Percentiles rank a stretch among this genome's conserved stretches.
Evolutionary conservation across 2,329 filamentous ascomycete species (phyloP).

Genomic region (Ascochyta fabae): DNA sequence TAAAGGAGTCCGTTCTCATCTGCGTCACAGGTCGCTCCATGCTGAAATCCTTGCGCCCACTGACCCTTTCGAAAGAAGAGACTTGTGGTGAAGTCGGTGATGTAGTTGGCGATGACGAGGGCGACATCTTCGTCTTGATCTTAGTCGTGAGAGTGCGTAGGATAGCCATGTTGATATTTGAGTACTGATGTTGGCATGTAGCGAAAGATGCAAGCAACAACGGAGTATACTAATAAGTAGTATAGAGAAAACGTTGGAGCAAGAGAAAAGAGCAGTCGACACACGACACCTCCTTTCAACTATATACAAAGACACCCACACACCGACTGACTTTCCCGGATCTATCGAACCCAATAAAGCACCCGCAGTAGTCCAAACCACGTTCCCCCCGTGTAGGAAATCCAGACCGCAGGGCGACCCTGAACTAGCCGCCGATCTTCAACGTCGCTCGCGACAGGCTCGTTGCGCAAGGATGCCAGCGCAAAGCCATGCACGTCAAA

Average conservation of each 20-base stretch:
- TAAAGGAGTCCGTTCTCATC: constrained; percentile 29
- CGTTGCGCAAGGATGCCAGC: constrained; percentile 4
- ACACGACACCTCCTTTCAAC: constrained; percentile 13
- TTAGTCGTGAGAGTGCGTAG: constrained; percentile 39
- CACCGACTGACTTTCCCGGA: constrained; percentile 16
- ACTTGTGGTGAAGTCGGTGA: constrained; percentile 28
- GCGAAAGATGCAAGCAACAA: constrained; percentile 2
- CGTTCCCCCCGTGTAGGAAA: constrained; percentile 16
- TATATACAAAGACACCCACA: constrained; percentile 16
- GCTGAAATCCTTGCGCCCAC: constrained; percentile 29
- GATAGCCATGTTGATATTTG: constrained; percentile 35
- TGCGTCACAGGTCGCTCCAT: constrained; percentile 23
- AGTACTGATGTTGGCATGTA: constrained; percentile 10
- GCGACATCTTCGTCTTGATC: constrained; percentile 38
- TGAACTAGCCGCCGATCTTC: constrained; percentile 18
- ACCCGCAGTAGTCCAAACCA: constrained; percentile 21
- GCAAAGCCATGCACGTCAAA: constrained; percentile 13
- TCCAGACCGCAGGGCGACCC: constrained; percentile 20
- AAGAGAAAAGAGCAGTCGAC: constrained; percentile 1
- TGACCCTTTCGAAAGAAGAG: constrained; percentile 33
- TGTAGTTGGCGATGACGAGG: constrained; percentile 32
- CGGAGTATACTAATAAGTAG: background rate
- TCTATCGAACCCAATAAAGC: constrained; percentile 20
- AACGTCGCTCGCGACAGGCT: constrained; percentile 14
- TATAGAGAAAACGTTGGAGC: constrained; percentile 1